Base-by-base conservation (phyloP, 768 basidiomycete species). In the Melanogaster broomeanus region DNA sequence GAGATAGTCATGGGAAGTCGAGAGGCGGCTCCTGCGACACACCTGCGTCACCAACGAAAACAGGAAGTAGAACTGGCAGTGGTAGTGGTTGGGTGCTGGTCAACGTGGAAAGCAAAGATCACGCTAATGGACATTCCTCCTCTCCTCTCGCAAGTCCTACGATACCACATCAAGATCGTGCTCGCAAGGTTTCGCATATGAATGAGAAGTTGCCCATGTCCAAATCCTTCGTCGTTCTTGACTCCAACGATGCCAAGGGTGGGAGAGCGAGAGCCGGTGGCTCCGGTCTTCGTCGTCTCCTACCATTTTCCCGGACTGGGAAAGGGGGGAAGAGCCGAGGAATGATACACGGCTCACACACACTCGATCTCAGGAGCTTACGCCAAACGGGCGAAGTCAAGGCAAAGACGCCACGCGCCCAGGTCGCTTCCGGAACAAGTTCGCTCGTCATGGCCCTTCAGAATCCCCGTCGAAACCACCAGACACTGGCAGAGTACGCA, bases 1-100 rank as follows among this genome's bases (percentile, higher is more conserved):
- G 59, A 39, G 69, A 71, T 22, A 59, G 55, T 28, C 40, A 41
- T 37, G 54, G 59, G 33, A 69, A 54, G 45, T 49, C 56, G 16
- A 71, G 51, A 49, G 52, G 57, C 37, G 45, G 46, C 31, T 63
- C 63, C 39, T 58, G 58, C 38, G 54, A 56, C 30, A 55, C 58
- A 22, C 72, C 59, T 16, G 64, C 59, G 12, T 72, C 70, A 28
- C 68, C 70, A 31, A 70, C 61, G 42, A 66, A 72, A 58, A 60
- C 71, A 37, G 68, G 62, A 24, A 62, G 60, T 45, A 57, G 61
- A 51, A 70, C 69, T 42, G 71, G 71, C 37, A 74, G 71, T 39
- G 77, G 78, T 15, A 72, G 81, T 59, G 84, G 84, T 22, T 86
- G 84, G 84, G 84, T 86, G 2, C 69, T 86, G 22, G 80, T 86